Conservation (phyloP, 2,329 filamentous ascomycete genomes). For the Ophiostoma ips region DNA sequence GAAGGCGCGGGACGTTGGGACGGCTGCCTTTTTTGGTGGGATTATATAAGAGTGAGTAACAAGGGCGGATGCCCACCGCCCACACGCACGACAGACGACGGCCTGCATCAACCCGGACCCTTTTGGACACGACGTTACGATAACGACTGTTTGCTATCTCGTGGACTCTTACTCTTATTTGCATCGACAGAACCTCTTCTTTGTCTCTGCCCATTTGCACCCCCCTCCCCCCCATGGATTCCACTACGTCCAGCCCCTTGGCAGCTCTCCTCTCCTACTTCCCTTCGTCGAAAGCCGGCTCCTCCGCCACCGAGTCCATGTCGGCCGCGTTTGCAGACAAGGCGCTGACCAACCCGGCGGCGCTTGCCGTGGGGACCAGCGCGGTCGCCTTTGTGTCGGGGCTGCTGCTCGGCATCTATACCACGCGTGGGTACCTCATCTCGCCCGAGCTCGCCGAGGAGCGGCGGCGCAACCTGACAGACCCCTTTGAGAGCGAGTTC, state of each 20-base stretch:
- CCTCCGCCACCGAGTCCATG: not conserved
- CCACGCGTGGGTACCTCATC: slow-evolving; percentile 45
- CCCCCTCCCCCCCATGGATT: not conserved
- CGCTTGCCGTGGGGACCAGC: slow-evolving; percentile 55
- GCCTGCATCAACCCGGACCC: not conserved
- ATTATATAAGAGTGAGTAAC: not conserved
- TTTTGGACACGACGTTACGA: too few species aligned
- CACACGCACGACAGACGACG: not conserved
- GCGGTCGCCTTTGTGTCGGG: slow-evolving; percentile 62
- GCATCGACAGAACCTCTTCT: too few species aligned
- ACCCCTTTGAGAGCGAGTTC: slow-evolving; percentile 55
- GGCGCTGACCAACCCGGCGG: slow-evolving; percentile 7
- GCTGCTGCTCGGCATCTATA: slow-evolving; percentile 70
- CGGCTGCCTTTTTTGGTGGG: not conserved
- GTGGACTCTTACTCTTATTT: too few species aligned
- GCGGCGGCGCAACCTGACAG: slow-evolving; percentile 39
- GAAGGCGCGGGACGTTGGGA: not conserved
- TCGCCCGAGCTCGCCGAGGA: slow-evolving; percentile 42
- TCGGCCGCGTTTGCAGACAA: not conserved
- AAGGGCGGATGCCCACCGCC: not conserved
- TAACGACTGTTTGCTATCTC: too few species aligned
- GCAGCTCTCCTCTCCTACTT: not conserved
- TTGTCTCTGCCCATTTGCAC: too few species aligned
- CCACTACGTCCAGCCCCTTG: not conserved
- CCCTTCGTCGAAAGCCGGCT: not conserved